Evolutionary conservation across 306 rosid species (phyloP), one percentile per base, ranked within the genome.

Genomic region (Hylodesmum podocarpum): DNA sequence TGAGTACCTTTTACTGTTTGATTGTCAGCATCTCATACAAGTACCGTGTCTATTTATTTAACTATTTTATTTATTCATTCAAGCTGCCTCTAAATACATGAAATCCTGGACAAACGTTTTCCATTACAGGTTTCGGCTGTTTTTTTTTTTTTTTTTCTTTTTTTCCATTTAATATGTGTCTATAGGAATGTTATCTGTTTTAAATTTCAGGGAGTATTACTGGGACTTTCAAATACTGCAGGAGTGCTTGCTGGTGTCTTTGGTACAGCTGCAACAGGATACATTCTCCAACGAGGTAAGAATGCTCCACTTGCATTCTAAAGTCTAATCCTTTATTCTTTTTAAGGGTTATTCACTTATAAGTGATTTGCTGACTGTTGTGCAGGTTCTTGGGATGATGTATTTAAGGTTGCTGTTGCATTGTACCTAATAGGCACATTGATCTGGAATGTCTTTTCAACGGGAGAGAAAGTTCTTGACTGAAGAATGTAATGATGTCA

Each of bases 191-290:
- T 16, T 29, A 58, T 54, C 61, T 36, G 50, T 57, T 66, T 39
- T 57, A 57, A 65, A 89, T 72, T 65, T 47, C 87, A 94, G 98
- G 98, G 98, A 77, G 97, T 94, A 22, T 57, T 94, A 80, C 76
- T 94, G 68, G 98, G 98, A 71, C 82, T 94, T 21, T 94, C 98
- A 37, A 94, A 94, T 84, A 90, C 98, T 0, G 98, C 97, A 21
- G 98, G 98, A 73, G 98, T 94, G 72, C 93, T 94, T 40, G 98
- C 98, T 2, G 98, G 98, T 77, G 94, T 90, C 76, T 90, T 94
- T 24, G 98, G 97, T 68, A 91, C 97, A n/a, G 97, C 94, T 57
- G 98, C 97, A 68, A 94, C 98, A 0, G 97, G 97, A 43, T 90
- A 86, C 89, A 91, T 94, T 82, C 97, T 91, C 81, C 98, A 94